phyloP scores from a whole-genome alignment of 495 filamentous ascomycete genomes.

The Penicillium canescens region DNA sequence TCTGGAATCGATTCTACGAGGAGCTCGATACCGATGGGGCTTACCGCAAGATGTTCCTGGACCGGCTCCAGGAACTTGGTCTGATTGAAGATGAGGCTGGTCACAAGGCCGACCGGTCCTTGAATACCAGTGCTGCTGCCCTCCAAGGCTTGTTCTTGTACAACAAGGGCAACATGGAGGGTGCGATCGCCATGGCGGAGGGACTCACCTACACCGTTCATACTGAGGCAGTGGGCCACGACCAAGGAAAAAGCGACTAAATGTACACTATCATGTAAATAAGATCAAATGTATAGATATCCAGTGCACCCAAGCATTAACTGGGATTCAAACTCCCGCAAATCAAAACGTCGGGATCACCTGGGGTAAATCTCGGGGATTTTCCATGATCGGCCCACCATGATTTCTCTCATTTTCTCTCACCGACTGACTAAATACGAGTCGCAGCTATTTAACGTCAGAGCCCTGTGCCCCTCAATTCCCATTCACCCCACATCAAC shows the following conservation, averaged over 20 bases:
- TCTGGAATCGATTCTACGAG: constrained; percentile 95
- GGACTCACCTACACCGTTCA: constrained; percentile 49
- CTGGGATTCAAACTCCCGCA: neutral
- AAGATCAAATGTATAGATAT: constrained; percentile 22
- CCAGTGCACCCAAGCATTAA: neutral
- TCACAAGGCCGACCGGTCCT: constrained; percentile 34
- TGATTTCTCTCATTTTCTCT: neutral
- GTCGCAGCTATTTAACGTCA: neutral
- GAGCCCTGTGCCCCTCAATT: neutral
- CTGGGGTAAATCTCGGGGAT: constrained; percentile 9
- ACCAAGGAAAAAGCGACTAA: constrained; percentile 12
- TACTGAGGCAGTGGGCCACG: constrained; percentile 28
- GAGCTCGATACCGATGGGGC: constrained; percentile 66
- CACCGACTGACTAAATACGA: constrained; percentile 2
- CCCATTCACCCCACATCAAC: neutral
- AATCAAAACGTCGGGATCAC: constrained; percentile 2
- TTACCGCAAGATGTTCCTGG: constrained; percentile 48
- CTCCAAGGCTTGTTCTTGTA: constrained; percentile 93
- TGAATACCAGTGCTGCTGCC: constrained; percentile 77
- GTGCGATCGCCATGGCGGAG: constrained; percentile 79
- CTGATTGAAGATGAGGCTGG: constrained; percentile 52
- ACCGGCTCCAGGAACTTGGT: constrained; percentile 50
- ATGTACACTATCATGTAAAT: constrained; percentile 37
- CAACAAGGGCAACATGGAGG: constrained; percentile 86
- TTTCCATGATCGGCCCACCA: constrained; percentile 1